These are phyloP conservation scores for Westerdykella ornata DNA, from an alignment of 2,329 filamentous ascomycete genomes.

Conservation along the genomic window DNA sequence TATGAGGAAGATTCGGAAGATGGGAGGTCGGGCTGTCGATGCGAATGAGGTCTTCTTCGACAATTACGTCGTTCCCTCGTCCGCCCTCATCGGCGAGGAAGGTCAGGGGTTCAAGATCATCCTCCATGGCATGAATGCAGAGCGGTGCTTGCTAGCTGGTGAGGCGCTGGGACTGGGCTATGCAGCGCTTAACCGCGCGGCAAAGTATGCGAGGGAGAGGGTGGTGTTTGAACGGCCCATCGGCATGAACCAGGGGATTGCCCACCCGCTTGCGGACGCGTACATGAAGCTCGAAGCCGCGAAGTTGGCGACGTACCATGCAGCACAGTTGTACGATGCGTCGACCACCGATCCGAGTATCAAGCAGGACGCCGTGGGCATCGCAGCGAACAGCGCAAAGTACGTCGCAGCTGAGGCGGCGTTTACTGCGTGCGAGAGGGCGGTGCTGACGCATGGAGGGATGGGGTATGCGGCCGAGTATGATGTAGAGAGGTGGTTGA, in stretches of 20 bases:
- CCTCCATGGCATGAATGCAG: conserved; percentile 47
- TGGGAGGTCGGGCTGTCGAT: conserved; percentile 76
- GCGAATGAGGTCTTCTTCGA: conserved; percentile 88
- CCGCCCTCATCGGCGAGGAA: conserved; percentile 63
- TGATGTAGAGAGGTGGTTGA: conserved; percentile 55
- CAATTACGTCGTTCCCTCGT: conserved; percentile 60
- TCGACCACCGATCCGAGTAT: conserved; percentile 37
- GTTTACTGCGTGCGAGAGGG: conserved; percentile 54
- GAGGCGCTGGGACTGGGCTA: conserved; percentile 78
- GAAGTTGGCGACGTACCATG: conserved; percentile 56
- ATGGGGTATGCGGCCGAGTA: conserved; percentile 61
- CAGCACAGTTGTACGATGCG: conserved; percentile 52
- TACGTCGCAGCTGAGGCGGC: conserved; percentile 56
- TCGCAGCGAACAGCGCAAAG: conserved; percentile 53
- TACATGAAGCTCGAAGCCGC: conserved; percentile 58
- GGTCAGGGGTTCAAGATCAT: conserved; percentile 68
- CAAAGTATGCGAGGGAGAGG: conserved; percentile 45
- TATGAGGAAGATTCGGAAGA: conserved; percentile 70
- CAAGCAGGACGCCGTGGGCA: conserved; percentile 44
- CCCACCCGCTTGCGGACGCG: conserved; percentile 53
- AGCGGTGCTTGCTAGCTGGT: conserved; percentile 53
- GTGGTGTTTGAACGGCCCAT: conserved; percentile 53
- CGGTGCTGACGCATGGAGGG: conserved; percentile 52
- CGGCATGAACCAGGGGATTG: conserved; percentile 54
- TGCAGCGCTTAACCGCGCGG: conserved; percentile 46